phyloP scores from a whole-genome alignment of 805 yeast species.

The Ogataea thermomethanolica region DNA sequence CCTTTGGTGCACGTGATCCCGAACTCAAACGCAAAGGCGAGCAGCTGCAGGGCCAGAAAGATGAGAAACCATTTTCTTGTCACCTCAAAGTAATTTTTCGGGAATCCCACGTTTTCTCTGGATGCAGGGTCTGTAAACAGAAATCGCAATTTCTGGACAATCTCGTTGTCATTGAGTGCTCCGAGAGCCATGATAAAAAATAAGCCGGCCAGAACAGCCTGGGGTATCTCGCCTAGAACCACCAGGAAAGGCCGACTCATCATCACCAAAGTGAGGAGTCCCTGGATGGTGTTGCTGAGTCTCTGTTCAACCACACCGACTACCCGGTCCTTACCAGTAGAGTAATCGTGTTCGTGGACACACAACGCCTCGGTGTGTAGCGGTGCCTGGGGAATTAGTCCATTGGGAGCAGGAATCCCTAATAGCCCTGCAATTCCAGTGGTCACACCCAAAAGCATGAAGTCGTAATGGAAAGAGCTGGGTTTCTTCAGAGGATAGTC shows the following conservation, averaged over 20 bases:
- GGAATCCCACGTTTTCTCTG: constrained; percentile 15
- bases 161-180: constrained; percentile 66
- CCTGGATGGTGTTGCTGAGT: constrained; percentile 80
- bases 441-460: constrained; percentile 74
- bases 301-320: constrained; percentile 82
- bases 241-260: constrained; percentile 86
- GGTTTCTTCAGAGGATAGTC: constrained; percentile 83
- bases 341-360: constrained; percentile 42
- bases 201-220: constrained; percentile 87
- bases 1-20: constrained; percentile 83
- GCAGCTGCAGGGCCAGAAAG: constrained; percentile 54
- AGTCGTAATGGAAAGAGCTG: constrained; percentile 90
- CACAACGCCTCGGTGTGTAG: constrained; percentile 79
- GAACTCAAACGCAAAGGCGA: constrained; percentile 77
- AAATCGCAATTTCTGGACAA: constrained; percentile 60
- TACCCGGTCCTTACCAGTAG: constrained; percentile 32
- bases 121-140: constrained; percentile 55
- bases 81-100: constrained; percentile 25
- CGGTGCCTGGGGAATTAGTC: constrained; percentile 96
- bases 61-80: constrained; percentile 47
- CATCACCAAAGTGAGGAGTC: constrained; percentile 75
- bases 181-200: constrained; percentile 91
- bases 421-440: constrained; percentile 84
- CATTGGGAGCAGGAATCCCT: constrained; percentile 96
- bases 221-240: constrained; percentile 83